phyloP scores from a whole-genome alignment of 208 protist species.

The Trypanosoma congolense region DNA sequence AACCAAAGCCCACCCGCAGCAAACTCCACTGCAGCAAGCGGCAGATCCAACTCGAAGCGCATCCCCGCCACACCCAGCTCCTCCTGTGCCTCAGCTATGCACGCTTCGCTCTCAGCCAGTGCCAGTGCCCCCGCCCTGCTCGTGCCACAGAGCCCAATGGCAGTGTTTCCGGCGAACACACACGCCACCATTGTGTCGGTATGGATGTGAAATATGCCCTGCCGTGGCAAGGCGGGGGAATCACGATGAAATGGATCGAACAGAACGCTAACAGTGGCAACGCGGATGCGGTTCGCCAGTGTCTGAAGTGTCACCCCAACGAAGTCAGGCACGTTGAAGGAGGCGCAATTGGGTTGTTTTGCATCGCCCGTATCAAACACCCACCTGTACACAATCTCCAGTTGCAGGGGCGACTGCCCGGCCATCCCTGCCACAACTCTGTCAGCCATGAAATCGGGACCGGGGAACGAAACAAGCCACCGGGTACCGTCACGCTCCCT shows the following conservation, averaged over 20 bases:
- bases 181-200: constrained; percentile 49
- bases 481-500: constrained; percentile 87
- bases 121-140: constrained; percentile 73
- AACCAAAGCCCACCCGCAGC: constrained; percentile 59
- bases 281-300: constrained; percentile 92
- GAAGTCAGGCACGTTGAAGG: constrained; percentile 94
- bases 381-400: constrained; percentile 97
- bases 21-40: constrained; percentile 55
- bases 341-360: constrained; percentile 24
- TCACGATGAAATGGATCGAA: constrained; percentile 97
- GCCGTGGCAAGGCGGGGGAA: constrained; percentile 89
- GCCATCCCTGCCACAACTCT: constrained; percentile 91
- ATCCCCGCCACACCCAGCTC: constrained; percentile 40
- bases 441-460: constrained; percentile 96
- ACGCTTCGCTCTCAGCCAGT: constrained; percentile 46
- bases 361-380: constrained; percentile 67
- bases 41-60: constrained; percentile 17
- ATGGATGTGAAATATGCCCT: constrained; percentile 82
- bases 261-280: constrained; percentile 73
- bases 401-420: constrained; percentile 91
- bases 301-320: constrained; percentile 94
- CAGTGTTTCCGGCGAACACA: constrained; percentile 60
- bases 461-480: constrained; percentile 87
- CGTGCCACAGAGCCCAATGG: constrained; percentile 64
- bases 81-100: constrained; percentile 47